Evolutionary conservation across 2,329 filamentous ascomycete species (phyloP).

Genomic region (Arthrocladium fulminans): DNA sequence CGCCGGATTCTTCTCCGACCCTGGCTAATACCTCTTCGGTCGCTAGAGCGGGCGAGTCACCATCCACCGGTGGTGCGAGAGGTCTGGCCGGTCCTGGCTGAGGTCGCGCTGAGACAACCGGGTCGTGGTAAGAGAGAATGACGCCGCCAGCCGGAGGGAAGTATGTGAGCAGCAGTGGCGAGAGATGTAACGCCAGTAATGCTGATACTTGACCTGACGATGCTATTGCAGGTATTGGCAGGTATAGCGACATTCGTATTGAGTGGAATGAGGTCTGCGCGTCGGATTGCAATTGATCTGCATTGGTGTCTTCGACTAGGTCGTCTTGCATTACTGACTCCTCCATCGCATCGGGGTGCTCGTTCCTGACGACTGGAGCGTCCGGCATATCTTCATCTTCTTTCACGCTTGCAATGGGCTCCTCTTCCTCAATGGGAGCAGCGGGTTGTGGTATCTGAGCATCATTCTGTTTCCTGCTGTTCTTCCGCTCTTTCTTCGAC

Average conservation of each 20-base stretch:
- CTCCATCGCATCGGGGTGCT: not conserved
- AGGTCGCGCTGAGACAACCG: conserved; percentile 18
- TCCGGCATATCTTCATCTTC: conserved; percentile 14
- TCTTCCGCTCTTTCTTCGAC: no score
- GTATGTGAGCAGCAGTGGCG: conserved; percentile 55
- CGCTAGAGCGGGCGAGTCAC: conserved; percentile 22
- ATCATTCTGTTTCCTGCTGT: no score
- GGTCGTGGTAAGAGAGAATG: conserved; percentile 21
- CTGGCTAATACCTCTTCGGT: conserved; percentile 35
- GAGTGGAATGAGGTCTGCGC: conserved; percentile 18
- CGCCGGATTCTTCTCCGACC: conserved; percentile 68
- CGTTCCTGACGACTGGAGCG: conserved; percentile 6
- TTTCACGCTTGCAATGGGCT: not conserved
- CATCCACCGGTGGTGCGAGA: conserved; percentile 22
- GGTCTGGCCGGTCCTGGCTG: conserved; percentile 34
- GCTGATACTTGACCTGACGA: conserved; percentile 47
- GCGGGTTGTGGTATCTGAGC: conserved; percentile 15
- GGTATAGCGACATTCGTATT: conserved; percentile 47
- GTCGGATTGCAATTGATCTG: conserved; percentile 11
- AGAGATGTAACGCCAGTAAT: conserved; percentile 52
- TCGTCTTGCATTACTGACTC: not conserved
- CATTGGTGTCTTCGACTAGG: not conserved
- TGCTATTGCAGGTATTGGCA: conserved; percentile 50
- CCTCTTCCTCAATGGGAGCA: conserved; percentile 8
- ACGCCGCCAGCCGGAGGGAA: conserved; percentile 51